These are phyloP conservation scores for Dothideomycetes sp. DNA, from an alignment of 2,329 filamentous ascomycete species.

Conservation along the genomic window DNA sequence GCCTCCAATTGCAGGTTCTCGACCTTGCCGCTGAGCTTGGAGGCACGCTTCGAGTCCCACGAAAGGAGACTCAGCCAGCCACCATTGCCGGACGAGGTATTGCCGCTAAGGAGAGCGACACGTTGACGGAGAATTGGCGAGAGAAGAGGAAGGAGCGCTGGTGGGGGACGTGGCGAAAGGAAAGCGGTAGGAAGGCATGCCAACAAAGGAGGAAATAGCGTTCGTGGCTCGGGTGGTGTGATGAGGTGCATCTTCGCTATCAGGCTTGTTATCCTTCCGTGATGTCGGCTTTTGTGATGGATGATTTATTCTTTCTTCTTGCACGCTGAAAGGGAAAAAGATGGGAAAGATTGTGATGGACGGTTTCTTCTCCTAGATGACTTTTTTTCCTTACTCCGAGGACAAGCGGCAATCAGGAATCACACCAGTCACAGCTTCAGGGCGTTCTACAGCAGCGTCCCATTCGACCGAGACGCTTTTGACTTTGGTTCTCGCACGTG, in stretches of 20 bases:
- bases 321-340: too few species aligned
- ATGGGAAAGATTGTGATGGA: too few species aligned
- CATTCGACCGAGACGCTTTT: too few species aligned
- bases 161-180: slow-evolving; percentile 50
- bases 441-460: too few species aligned
- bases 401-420: too few species aligned
- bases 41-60: slow-evolving; percentile 52
- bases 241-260: slow-evolving; percentile 43
- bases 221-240: slow-evolving; percentile 45
- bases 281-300: too few species aligned
- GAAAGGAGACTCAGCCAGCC: slow-evolving; percentile 63
- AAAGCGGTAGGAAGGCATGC: slow-evolving; percentile 55
- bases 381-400: too few species aligned
- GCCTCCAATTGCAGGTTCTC: slow-evolving; percentile 59
- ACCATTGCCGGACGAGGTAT: slow-evolving; percentile 37
- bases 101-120: slow-evolving; percentile 48
- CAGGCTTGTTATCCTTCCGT: too few species aligned
- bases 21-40: slow-evolving; percentile 52
- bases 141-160: slow-evolving; percentile 51
- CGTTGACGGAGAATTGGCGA: slow-evolving; percentile 56
- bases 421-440: too few species aligned
- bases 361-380: too few species aligned
- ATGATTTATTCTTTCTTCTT: too few species aligned
- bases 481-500: too few species aligned
- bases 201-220: slow-evolving; percentile 52